Percentiles rank a stretch among this genome's conserved stretches.
These are phyloP conservation scores for Yamadazyma oceani DNA, from an alignment of 1,139 yeast species.

Conservation along the genomic window DNA sequence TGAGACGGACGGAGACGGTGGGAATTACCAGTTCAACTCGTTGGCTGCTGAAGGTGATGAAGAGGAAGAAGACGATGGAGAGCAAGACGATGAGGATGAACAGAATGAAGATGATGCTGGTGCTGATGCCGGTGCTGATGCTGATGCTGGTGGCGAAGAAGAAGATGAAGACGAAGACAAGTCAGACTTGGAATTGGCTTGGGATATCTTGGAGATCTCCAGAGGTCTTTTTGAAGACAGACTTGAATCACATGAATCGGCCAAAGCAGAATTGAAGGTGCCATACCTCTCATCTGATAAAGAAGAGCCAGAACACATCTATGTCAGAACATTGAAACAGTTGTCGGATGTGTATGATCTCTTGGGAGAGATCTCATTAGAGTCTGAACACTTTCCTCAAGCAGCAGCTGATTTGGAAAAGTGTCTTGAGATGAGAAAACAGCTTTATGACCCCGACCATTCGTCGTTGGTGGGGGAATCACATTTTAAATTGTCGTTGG, in stretches of 20 bases:
- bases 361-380: constrained; percentile 86
- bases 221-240: constrained; percentile 60
- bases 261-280: constrained; percentile 13
- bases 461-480: constrained; percentile 73
- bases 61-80: constrained; percentile 27
- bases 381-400: constrained; percentile 78
- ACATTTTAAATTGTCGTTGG: constrained; percentile 78
- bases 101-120: constrained; percentile 29
- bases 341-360: constrained; percentile 77
- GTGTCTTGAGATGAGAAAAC: constrained; percentile 55
- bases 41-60: constrained; percentile 50
- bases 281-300: constrained; percentile 41
- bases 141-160: constrained; percentile 30
- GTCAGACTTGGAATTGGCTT: constrained; percentile 80
- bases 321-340: constrained; percentile 44
- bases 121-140: constrained; percentile 29
- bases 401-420: constrained; percentile 66
- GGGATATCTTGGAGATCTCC: constrained; percentile 81
- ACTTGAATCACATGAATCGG: constrained; percentile 28
- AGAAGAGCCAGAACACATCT: constrained; percentile 31
- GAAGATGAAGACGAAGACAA: constrained; percentile 50
- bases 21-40: constrained; percentile 56
- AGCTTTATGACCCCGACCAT: constrained; percentile 48
- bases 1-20: constrained; percentile 28
- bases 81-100: constrained; percentile 24